Percentiles rank a stretch among this genome's conserved stretches.
phyloP scores from a whole-genome alignment of 2,329 filamentous ascomycete species.

The Epichloe glyceriae region DNA sequence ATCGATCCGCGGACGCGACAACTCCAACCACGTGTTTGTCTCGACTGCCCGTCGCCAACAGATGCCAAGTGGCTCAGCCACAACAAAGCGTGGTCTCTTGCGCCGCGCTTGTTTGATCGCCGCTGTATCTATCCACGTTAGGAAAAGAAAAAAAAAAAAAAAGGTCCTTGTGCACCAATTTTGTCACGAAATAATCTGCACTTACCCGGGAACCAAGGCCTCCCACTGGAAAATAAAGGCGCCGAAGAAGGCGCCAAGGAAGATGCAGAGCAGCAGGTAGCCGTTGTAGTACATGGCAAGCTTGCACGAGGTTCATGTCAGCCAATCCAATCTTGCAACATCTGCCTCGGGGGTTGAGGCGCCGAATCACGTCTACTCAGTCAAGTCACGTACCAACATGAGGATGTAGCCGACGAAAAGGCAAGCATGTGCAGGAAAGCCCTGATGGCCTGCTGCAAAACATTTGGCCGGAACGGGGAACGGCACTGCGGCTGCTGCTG shows the following conservation, averaged over 20 bases:
- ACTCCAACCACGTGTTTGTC: background rate
- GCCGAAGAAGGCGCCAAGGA: slow-evolving; percentile 63
- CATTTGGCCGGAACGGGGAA: slow-evolving; percentile 39
- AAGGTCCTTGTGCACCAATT: too few relatives aligned
- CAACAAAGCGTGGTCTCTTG: slow-evolving; percentile 29
- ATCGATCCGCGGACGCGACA: background rate
- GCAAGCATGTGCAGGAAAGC: slow-evolving; percentile 56
- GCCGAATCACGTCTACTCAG: too few relatives aligned
- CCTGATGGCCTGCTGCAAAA: slow-evolving; percentile 53
- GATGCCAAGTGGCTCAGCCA: slow-evolving; percentile 14
- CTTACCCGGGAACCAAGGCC: slow-evolving; percentile 22
- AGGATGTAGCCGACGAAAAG: slow-evolving; percentile 68
- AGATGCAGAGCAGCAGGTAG: slow-evolving; percentile 71
- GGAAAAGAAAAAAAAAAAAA: background rate
- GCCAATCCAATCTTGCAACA: background rate
- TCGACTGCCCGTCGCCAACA: too few relatives aligned
- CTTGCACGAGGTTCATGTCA: slow-evolving; percentile 2
- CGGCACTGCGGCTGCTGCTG: background rate
- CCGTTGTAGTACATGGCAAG: slow-evolving; percentile 51
- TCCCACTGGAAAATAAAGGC: slow-evolving; percentile 66
- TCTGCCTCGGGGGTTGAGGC: background rate
- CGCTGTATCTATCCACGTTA: background rate
- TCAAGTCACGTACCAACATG: slow-evolving; percentile 40
- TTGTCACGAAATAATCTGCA: background rate
- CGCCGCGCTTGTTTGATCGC: slow-evolving; percentile 20